Evolutionary conservation across 2,329 filamentous ascomycete species (phyloP).

Genomic region (Colletotrichum melonis): DNA sequence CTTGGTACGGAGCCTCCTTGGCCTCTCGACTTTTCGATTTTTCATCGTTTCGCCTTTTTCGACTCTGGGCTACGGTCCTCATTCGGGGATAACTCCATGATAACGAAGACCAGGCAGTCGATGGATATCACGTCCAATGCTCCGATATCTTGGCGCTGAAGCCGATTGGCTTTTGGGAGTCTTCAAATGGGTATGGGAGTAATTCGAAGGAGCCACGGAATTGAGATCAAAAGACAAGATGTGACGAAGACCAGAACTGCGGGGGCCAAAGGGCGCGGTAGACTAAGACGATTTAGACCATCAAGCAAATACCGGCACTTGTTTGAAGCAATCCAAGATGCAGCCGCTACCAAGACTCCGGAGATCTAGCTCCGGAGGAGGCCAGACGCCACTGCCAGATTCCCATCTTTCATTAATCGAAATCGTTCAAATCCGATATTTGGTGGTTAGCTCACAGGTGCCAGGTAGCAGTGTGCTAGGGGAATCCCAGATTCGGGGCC

Average conservation of each 20-base stretch:
- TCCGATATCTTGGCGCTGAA: background rate
- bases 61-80: background rate
- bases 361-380: background rate
- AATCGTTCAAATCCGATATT: background rate
- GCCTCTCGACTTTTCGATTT: background rate
- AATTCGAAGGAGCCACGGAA: background rate
- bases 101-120: background rate
- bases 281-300: background rate
- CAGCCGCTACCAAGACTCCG: background rate
- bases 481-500: slow-evolving; percentile 8
- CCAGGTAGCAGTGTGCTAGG: background rate
- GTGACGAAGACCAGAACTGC: background rate
- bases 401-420: background rate
- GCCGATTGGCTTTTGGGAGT: background rate
- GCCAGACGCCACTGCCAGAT: background rate
- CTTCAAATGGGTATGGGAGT: too few relatives aligned
- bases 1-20: background rate
- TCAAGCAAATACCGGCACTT: background rate
- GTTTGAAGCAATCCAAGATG: background rate
- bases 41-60: too few relatives aligned
- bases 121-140: background rate
- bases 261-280: background rate
- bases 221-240: background rate
- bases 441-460: background rate
- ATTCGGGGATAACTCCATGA: background rate